Conservation (phyloP, 331 rosid species). For the Pyracantha coccinea region DNA sequence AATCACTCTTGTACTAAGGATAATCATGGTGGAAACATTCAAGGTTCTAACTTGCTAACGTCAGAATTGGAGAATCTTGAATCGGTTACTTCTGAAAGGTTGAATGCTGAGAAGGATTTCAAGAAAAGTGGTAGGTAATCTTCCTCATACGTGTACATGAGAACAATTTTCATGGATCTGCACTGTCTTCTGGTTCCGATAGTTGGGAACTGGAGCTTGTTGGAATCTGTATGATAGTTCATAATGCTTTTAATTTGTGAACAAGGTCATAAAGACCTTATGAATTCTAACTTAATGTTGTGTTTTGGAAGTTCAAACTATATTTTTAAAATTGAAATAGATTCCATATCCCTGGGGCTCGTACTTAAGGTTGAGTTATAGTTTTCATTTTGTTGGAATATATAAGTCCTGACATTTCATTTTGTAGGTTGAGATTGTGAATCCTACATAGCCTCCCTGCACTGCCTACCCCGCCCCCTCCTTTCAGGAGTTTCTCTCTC, state of each 20-base stretch:
- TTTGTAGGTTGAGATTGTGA: no score
- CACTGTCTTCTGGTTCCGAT: not conserved
- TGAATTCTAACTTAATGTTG: not conserved
- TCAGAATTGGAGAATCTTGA: constrained; percentile 34
- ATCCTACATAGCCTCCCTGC: no score
- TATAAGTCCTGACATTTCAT: no score
- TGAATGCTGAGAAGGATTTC: constrained; percentile 23
- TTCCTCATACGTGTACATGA: not conserved
- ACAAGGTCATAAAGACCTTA: not conserved
- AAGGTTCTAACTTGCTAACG: constrained; percentile 23
- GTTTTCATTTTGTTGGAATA: no score
- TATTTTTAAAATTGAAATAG: no score
- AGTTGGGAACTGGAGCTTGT: not conserved
- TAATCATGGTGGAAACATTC: constrained; percentile 23
- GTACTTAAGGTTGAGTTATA: no score
- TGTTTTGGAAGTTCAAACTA: no score
- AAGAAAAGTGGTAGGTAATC: constrained; percentile 51
- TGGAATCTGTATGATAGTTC: not conserved
- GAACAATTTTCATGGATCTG: not conserved
- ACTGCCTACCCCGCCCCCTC: no score
- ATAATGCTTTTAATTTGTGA: not conserved
- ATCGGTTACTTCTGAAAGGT: constrained; percentile 23
- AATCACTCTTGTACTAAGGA: constrained; percentile 27
- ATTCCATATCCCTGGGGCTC: no score
- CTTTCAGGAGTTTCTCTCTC: no score